Conservation (phyloP, 495 filamentous ascomycete genomes). For the Penicillium cosmopolitanum region DNA sequence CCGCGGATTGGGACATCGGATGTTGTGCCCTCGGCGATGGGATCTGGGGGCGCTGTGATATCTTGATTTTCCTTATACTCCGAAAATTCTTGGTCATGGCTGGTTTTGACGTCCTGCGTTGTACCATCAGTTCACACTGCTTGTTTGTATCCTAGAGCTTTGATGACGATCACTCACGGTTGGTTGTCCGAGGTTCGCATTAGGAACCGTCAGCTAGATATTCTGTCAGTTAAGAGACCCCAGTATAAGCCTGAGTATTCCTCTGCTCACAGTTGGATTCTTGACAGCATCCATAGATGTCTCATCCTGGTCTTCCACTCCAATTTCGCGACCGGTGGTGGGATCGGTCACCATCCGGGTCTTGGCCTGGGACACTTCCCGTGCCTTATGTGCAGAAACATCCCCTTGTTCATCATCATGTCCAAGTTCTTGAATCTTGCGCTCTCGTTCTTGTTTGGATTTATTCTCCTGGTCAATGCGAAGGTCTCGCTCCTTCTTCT, state of each 20-base stretch:
- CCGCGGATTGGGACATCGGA: slow-evolving; percentile 94
- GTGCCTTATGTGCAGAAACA: slow-evolving; percentile 39
- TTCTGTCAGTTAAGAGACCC: neutral
- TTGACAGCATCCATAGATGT: slow-evolving; percentile 72
- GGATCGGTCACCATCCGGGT: slow-evolving; percentile 83
- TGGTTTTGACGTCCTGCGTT: slow-evolving; percentile 59
- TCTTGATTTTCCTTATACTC: slow-evolving; percentile 87
- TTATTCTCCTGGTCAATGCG: slow-evolving; percentile 58
- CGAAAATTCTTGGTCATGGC: slow-evolving; percentile 61
- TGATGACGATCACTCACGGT: slow-evolving; percentile 61
- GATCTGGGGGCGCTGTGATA: slow-evolving; percentile 87
- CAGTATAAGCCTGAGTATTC: neutral
- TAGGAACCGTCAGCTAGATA: slow-evolving; percentile 76
- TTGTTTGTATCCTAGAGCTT: too few species aligned
- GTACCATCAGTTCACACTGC: neutral
- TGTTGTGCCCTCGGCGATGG: slow-evolving; percentile 74
- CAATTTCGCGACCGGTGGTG: slow-evolving; percentile 80
- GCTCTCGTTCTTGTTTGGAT: slow-evolving; percentile 37
- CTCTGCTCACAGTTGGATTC: slow-evolving; percentile 61
- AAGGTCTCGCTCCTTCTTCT: slow-evolving; percentile 76
- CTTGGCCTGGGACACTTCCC: slow-evolving; percentile 50
- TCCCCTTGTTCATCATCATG: slow-evolving; percentile 41
- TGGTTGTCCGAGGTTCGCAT: slow-evolving; percentile 79
- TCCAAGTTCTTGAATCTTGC: slow-evolving; percentile 42
- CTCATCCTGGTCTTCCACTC: slow-evolving; percentile 79